Evolutionary conservation across 1,284 basidiomycete genomes (phyloP), one percentile per base, ranked within the genome.

Genomic region (Ceratobasidium sp.): DNA sequence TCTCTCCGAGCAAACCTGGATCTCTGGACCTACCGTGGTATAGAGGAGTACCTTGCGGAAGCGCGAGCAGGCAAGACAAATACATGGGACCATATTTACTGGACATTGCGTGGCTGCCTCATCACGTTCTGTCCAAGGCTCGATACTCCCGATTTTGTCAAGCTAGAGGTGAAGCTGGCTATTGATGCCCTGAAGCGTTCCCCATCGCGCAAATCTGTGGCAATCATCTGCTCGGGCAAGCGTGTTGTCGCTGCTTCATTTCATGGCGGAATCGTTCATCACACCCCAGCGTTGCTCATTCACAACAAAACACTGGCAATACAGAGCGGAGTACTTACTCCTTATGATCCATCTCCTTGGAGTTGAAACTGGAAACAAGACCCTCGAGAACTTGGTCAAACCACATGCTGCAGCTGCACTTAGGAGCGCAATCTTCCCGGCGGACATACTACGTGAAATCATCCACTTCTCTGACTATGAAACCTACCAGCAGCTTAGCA

Each of bases 41-140:
- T 66, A 5, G 49, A 21, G 23, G 38, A n/a, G 3, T 41, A 49
- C 16, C 16, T 49, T 5, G 47, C 47, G 18, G 43, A 30, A 32
- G 43, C 47, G 21, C 3, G 59, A 32, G 21, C 11, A 52, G 23
- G 18, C 13, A n/a, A 32, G 18, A 32, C 18, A 28, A 11, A 52
- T 11, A 38, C 6, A n/a, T 54, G 49, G 62, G 32, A 54, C 35
- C n/a, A 47, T 26, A 38, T 35, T 13, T 52, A 41, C 49, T 66
- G 47, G 62, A 66, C 18, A 7, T 38, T 67, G 18, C 64, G 52
- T 21, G 52, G 52, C 26, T 67, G 64, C 32, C 50, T 67, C 11
- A 32, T 67, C 9, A 46, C 16, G 41, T 57, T 67, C 43, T 67
- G 64, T n/a, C 41, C 41, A 8, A 50, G 64, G n/a, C 52, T 67